Evolutionary conservation across 2,329 filamentous ascomycete genomes (phyloP).

Genomic region (Fusarium agapanthi): DNA sequence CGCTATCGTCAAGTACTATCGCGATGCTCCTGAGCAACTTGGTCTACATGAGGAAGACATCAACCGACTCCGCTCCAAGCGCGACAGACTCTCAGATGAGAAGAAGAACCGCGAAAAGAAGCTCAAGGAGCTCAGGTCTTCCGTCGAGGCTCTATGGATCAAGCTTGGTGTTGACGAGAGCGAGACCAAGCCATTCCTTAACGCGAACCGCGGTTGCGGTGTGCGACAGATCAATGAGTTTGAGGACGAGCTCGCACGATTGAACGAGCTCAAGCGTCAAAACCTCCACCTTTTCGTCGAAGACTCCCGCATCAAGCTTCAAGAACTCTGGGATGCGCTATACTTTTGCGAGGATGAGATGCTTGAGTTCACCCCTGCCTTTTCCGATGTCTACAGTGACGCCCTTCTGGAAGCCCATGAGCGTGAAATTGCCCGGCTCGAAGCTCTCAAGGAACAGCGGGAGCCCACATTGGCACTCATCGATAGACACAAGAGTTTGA

Average conservation of each 20-base stretch:
- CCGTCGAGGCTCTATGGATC: slow-evolving; percentile 90
- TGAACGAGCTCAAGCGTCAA: slow-evolving; percentile 94
- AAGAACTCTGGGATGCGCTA: slow-evolving; percentile 93
- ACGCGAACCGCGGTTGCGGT: slow-evolving; percentile 88
- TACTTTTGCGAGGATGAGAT: slow-evolving; percentile 99
- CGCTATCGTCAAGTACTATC: slow-evolving; percentile 86
- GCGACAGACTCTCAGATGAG: slow-evolving; percentile 86
- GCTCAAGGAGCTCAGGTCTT: slow-evolving; percentile 76
- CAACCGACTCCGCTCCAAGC: slow-evolving; percentile 72
- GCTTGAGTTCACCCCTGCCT: slow-evolving; percentile 96
- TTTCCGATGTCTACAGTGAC: slow-evolving; percentile 97
- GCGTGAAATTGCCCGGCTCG: slow-evolving; percentile 83
- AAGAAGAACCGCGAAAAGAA: slow-evolving; percentile 84
- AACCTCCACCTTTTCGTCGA: slow-evolving; percentile 97
- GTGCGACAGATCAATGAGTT: slow-evolving; percentile 94
- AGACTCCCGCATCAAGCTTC: slow-evolving; percentile 87
- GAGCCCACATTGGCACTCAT: slow-evolving; percentile 83
- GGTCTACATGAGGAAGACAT: slow-evolving; percentile 91
- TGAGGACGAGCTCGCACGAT: slow-evolving; percentile 84
- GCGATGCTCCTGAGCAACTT: slow-evolving; percentile 91
- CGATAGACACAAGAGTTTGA: slow-evolving; percentile 82
- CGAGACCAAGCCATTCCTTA: slow-evolving; percentile 86
- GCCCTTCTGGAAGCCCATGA: slow-evolving; percentile 95
- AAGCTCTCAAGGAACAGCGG: slow-evolving; percentile 85
- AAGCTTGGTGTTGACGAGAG: slow-evolving; percentile 83